Conservation (phyloP, 2,329 filamentous ascomycete genomes). For the Colletotrichum agaves region DNA sequence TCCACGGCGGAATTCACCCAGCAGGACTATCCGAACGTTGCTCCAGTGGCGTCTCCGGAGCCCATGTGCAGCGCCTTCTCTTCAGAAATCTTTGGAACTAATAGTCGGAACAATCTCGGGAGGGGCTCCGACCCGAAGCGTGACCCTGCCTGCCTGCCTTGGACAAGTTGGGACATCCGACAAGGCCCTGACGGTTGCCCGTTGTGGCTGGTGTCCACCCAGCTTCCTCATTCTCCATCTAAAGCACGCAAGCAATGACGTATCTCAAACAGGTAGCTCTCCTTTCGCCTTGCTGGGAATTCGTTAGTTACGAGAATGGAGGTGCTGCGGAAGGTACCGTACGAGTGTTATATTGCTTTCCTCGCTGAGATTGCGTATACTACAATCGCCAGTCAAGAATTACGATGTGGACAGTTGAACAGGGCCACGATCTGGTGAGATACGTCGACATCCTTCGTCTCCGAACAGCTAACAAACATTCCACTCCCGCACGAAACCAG, state of each 20-base stretch:
- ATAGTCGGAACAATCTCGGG: conserved; percentile 25
- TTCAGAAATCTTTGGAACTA: conserved; percentile 9
- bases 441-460: background rate
- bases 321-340: background rate
- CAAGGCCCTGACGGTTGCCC: conserved; percentile 9
- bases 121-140: conserved; percentile 32
- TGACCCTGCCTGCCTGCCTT: background rate
- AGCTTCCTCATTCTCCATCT: conserved; percentile 26
- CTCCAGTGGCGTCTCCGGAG: background rate
- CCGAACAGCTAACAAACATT: conserved; percentile 32
- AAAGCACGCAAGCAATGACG: conserved; percentile 34
- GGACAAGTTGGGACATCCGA: background rate
- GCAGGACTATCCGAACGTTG: background rate
- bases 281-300: no score
- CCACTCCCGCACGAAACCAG: conserved; percentile 11
- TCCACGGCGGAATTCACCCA: conserved; percentile 12
- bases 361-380: background rate
- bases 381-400: background rate
- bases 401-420: conserved; percentile 7
- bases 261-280: conserved; percentile 15
- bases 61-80: conserved; percentile 3
- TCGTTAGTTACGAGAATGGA: background rate
- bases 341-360: background rate
- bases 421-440: conserved; percentile 15
- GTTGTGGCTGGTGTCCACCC: conserved; percentile 25